Evolutionary conservation across 78 protist species (phyloP).

Genomic region (Monocercomonoides exilis): DNA sequence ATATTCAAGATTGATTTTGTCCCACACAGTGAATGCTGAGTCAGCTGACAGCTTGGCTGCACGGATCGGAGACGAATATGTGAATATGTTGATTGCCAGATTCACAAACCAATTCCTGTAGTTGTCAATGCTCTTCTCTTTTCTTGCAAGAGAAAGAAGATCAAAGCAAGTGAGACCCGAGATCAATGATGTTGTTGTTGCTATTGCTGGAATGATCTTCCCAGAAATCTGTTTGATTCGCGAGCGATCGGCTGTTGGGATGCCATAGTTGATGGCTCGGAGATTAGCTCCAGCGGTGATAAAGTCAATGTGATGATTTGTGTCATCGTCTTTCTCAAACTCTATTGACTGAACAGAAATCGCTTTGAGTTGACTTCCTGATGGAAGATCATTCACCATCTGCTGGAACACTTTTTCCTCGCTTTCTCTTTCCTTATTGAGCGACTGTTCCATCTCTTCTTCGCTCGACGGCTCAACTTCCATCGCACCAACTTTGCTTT

Average conservation of each 20-base stretch:
- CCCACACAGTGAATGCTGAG: slow-evolving; percentile 4
- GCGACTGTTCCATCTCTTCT: no score
- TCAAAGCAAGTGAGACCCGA: slow-evolving; percentile 24
- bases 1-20: not conserved
- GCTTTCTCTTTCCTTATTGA: no score
- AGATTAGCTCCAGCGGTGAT: slow-evolving; percentile 89
- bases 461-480: no score
- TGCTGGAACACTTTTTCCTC: no score
- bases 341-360: slow-evolving; percentile 38
- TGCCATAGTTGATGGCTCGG: slow-evolving; percentile 89
- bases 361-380: no score
- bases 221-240: slow-evolving; percentile 23
- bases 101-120: slow-evolving; percentile 82
- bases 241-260: slow-evolving; percentile 59
- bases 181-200: slow-evolving; percentile 43
- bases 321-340: slow-evolving; percentile 93
- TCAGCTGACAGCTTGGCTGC: slow-evolving; percentile 35
- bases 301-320: slow-evolving; percentile 95
- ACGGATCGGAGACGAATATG: slow-evolving; percentile 81
- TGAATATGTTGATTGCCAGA: slow-evolving; percentile 88
- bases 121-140: not conserved
- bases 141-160: not conserved
- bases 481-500: no score
- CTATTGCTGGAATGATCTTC: slow-evolving; percentile 45
- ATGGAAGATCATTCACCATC: no score